Conservation (phyloP, 1,139 yeast species). For the Candida sp. region DNA sequence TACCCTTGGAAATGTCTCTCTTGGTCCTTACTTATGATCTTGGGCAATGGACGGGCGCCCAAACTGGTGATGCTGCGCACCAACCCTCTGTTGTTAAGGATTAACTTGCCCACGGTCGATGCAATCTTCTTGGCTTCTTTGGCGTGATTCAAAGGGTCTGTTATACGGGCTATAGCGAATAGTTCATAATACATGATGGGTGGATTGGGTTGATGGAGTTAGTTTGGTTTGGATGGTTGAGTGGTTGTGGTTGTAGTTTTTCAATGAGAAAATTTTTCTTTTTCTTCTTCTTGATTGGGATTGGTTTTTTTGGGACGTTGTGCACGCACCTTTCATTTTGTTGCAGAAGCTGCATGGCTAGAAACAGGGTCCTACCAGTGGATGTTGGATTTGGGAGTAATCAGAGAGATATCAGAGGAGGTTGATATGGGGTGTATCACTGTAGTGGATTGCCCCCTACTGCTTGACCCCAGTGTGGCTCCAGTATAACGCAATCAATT, state of each 20-base stretch:
- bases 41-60: slow-evolving; percentile 82
- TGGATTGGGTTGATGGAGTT: neutral
- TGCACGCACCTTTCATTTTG: too few relatives aligned
- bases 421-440: too few relatives aligned
- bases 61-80: slow-evolving; percentile 80
- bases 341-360: too few relatives aligned
- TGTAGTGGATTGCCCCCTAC: too few relatives aligned
- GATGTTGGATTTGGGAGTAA: too few relatives aligned
- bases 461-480: neutral
- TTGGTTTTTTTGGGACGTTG: too few relatives aligned
- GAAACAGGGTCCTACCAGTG: too few relatives aligned
- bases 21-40: slow-evolving; percentile 82
- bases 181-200: slow-evolving; percentile 82
- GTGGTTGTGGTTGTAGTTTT: neutral
- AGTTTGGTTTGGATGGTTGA: neutral
- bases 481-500: neutral
- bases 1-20: slow-evolving; percentile 92
- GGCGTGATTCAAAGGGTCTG: slow-evolving; percentile 56
- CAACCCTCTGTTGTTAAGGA: slow-evolving; percentile 90
- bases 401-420: too few relatives aligned
- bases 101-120: slow-evolving; percentile 81
- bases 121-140: slow-evolving; percentile 74
- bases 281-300: too few relatives aligned
- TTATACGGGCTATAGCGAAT: slow-evolving; percentile 85
- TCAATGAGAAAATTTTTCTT: neutral